Base-by-base conservation (phyloP, 768 basidiomycete genomes). In the Mrakia blollopis region DNA sequence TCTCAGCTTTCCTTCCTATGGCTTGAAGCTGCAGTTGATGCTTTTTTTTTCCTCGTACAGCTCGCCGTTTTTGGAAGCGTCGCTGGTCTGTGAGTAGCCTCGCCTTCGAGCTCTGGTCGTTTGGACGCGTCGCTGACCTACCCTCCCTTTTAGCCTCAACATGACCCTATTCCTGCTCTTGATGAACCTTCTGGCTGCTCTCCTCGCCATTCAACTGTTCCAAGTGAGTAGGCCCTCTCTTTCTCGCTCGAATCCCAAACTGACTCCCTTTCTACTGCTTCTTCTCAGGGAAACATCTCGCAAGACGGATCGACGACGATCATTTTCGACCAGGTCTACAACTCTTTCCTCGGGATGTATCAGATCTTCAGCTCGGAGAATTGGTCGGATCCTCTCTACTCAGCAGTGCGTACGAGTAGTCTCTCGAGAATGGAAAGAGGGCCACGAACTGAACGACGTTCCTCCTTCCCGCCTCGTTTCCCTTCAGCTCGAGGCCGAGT, bases 291-390 rank as follows among this genome's bases (percentile, higher is more conserved):
- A 3, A 93, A 97, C 82, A 85, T 94, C 77, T 82, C 83, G 0
- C 79, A 73, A 3, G 85, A 85, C 62, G 81, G 79, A 41, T 79
- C 83, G 21, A 83, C 86, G 1, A 78, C 79, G 8, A 88, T 92
- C 85, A 91, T 90, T 80, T 98, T 93, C 82, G 89, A 90, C 10
- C 88, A 93, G 80, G 84, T 93, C 13, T 95, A 89, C 85, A 93
- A 91, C 80, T 86, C 92, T 0, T 98, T 96, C 82, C 83, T 97
- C 32, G 92, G 89, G 0, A 86, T 94, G 80, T 98, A 95, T 82
- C 87, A 86, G 81, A 86, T 98, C 1, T 92, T 93, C 84, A 93
- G 93, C 0, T 92, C 92, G 0, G 96, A 98, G 84, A 93, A 97
- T 83, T 98, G 96, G 94, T 73, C 76, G 25, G 37, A 28, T 21